Evolutionary conservation across 805 yeast species (phyloP).

Genomic region (Priceomyces carsonii): DNA sequence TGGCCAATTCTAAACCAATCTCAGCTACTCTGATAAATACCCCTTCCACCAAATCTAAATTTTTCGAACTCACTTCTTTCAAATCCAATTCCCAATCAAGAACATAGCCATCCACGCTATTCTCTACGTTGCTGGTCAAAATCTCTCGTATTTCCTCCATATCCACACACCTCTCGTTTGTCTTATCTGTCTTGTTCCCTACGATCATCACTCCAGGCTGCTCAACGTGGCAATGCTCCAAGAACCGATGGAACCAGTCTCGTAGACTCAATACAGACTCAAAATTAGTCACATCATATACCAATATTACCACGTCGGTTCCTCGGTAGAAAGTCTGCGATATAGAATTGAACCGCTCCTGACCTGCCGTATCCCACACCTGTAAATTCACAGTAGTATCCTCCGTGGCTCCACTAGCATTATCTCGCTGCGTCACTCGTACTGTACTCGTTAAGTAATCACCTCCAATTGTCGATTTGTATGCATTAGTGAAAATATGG

Average conservation of each 20-base stretch:
- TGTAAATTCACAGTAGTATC: slow-evolving; percentile 42
- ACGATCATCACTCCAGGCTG: slow-evolving; percentile 51
- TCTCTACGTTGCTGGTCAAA: slow-evolving; percentile 20
- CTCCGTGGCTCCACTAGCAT: not conserved
- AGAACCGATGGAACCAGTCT: slow-evolving; percentile 50
- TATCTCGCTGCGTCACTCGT: slow-evolving; percentile 7
- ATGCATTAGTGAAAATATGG: slow-evolving; percentile 54
- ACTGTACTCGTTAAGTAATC: slow-evolving; percentile 52
- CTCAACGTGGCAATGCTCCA: slow-evolving; percentile 48
- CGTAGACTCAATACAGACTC: slow-evolving; percentile 49
- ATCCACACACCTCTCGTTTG: slow-evolving; percentile 35
- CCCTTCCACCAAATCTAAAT: slow-evolving; percentile 28
- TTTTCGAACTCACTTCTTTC: slow-evolving; percentile 33
- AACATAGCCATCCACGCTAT: slow-evolving; percentile 25
- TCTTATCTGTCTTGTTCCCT: slow-evolving; percentile 52
- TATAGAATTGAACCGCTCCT: slow-evolving; percentile 48
- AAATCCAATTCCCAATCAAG: slow-evolving; percentile 35
- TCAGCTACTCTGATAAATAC: slow-evolving; percentile 39
- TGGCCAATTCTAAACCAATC: slow-evolving; percentile 26
- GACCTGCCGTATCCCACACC: slow-evolving; percentile 56
- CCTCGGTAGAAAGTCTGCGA: slow-evolving; percentile 60
- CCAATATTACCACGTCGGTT: slow-evolving; percentile 54
- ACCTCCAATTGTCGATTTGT: slow-evolving; percentile 61
- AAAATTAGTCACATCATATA: slow-evolving; percentile 55
- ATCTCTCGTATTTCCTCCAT: slow-evolving; percentile 35